Conservation (phyloP, 2,329 filamentous ascomycete species). For the Drechslerella stenobrocha region DNA sequence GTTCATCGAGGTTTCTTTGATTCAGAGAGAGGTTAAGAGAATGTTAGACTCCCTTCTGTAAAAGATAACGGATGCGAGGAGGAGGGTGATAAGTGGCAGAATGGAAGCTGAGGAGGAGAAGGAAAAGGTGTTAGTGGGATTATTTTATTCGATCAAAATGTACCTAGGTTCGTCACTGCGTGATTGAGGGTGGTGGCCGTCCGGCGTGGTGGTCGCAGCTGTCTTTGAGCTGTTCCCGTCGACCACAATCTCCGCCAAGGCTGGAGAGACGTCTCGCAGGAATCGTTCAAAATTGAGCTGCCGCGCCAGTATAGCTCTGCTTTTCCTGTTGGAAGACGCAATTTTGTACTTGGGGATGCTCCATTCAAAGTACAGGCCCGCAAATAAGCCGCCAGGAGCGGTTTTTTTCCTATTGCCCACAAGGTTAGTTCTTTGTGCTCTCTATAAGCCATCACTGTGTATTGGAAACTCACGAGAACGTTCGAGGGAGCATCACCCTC, state of each 20-base stretch:
- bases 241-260: too few relatives aligned
- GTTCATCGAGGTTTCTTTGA: not conserved
- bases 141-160: conserved; percentile 29
- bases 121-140: not conserved
- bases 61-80: conserved; percentile 3
- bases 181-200: not conserved
- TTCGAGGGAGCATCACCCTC: too few relatives aligned
- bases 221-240: not conserved
- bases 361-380: conserved; percentile 10
- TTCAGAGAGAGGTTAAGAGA: conserved; percentile 11
- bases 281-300: conserved; percentile 3
- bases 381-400: conserved; percentile 10
- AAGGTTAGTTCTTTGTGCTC: too few relatives aligned
- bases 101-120: too few relatives aligned
- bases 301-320: not conserved
- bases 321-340: not conserved
- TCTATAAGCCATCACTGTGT: too few relatives aligned
- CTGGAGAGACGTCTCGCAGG: conserved; percentile 6
- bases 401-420: too few relatives aligned
- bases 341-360: conserved; percentile 9
- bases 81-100: not conserved
- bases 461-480: too few relatives aligned
- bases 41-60: conserved; percentile 8
- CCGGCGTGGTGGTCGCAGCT: too few relatives aligned
- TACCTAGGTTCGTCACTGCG: conserved; percentile 19